phyloP scores from a whole-genome alignment of 345 rosid species.

The Hevea brasiliensis region DNA sequence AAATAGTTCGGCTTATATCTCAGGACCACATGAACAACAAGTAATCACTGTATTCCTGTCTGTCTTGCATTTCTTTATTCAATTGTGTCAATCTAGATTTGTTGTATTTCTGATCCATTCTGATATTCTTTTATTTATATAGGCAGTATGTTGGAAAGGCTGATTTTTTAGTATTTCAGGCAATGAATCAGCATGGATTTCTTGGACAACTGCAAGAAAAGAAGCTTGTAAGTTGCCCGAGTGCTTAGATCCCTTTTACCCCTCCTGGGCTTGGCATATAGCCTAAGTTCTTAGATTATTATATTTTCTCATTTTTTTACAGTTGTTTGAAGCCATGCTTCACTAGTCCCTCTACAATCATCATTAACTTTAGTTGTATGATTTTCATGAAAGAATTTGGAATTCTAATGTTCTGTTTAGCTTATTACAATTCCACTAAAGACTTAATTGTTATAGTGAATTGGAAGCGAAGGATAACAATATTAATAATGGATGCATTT shows the following conservation, averaged over 20 bases:
- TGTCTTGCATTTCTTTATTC: too few species aligned
- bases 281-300: not conserved
- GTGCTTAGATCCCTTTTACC: conserved; percentile 1
- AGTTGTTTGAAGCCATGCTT: not conserved
- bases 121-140: conserved; percentile 41
- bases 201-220: conserved; percentile 95
- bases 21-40: too few species aligned
- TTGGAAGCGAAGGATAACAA: too few species aligned
- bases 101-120: conserved; percentile 24
- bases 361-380: too few species aligned
- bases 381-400: too few species aligned
- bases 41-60: too few species aligned
- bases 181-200: conserved; percentile 94
- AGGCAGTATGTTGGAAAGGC: too few species aligned
- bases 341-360: too few species aligned
- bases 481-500: too few species aligned
- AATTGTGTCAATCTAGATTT: conserved; percentile 9
- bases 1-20: conserved; percentile 94
- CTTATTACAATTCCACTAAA: too few species aligned
- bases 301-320: not conserved
- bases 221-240: conserved; percentile 77
- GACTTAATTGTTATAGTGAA: too few species aligned
- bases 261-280: not conserved
- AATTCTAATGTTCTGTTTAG: too few species aligned
- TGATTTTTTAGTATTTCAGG: conserved; percentile 90